Evolutionary conservation across 2,329 filamentous ascomycete species (phyloP).

Genomic region (Microsporum audouinii): DNA sequence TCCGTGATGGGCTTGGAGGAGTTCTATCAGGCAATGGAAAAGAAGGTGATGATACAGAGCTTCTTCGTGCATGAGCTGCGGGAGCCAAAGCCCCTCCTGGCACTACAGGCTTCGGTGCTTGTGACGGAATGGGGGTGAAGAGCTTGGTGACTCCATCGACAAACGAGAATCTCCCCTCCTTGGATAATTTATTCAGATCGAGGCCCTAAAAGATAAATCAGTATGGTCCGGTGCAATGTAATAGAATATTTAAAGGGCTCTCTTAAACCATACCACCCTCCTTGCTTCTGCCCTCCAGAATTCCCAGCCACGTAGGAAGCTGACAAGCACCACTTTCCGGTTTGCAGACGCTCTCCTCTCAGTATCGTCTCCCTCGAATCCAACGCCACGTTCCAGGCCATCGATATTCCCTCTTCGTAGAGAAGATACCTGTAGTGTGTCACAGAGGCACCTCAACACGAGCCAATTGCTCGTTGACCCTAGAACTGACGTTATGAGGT

Average conservation of each 20-base stretch:
- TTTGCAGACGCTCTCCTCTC: conserved; percentile 3
- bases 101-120: background rate
- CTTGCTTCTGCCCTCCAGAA: conserved; percentile 68
- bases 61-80: background rate
- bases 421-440: conserved; percentile 28
- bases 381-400: conserved; percentile 13
- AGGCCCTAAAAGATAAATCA: conserved; percentile 44
- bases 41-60: background rate
- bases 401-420: background rate
- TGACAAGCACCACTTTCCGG: conserved; percentile 59
- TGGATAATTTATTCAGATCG: conserved; percentile 52
- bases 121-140: conserved; percentile 29
- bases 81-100: background rate
- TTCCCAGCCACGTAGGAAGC: conserved; percentile 63
- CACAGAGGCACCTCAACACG: conserved; percentile 40
- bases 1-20: conserved; percentile 1
- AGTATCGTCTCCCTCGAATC: conserved; percentile 3
- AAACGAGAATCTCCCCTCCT: conserved; percentile 54
- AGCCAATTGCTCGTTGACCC: conserved; percentile 48
- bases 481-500: conserved; percentile 34
- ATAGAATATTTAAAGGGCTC: background rate
- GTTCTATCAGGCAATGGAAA: conserved; percentile 1
- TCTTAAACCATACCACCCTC: conserved; percentile 45
- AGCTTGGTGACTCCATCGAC: conserved; percentile 61
- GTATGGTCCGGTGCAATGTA: background rate